phyloP scores from a whole-genome alignment of 352 stramenopile genomes.

The Phytophthora citricola region DNA sequence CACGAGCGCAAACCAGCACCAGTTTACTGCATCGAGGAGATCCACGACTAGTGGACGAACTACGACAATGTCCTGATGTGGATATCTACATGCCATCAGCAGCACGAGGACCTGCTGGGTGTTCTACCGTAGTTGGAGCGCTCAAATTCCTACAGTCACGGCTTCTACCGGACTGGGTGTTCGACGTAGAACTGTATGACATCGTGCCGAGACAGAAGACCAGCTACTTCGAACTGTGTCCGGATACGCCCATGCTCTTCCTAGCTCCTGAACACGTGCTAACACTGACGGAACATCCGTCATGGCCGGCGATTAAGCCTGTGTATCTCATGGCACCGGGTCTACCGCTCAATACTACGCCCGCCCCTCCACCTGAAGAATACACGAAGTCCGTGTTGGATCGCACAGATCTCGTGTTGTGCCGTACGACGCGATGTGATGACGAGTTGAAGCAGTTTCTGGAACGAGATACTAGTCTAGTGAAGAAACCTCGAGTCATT shows the following conservation, averaged over 20 bases:
- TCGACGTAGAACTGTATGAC: constrained; percentile 31
- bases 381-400: constrained; percentile 17
- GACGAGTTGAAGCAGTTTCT: constrained; percentile 26
- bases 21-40: constrained; percentile 35
- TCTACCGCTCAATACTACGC: constrained; percentile 7
- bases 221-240: constrained; percentile 59
- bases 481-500: constrained; percentile 31
- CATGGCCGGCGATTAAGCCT: constrained; percentile 49
- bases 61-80: constrained; percentile 59
- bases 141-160: constrained; percentile 40
- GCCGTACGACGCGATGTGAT: constrained; percentile 28
- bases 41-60: constrained; percentile 46
- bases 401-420: constrained; percentile 30
- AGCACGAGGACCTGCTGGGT: constrained; percentile 33
- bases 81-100: constrained; percentile 64
- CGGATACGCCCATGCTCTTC: constrained; percentile 49
- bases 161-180: constrained; percentile 38
- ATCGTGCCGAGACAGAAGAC: constrained; percentile 5
- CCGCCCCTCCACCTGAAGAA: neutral
- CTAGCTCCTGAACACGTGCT: constrained; percentile 39
- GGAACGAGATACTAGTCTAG: neutral
- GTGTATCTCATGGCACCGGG: constrained; percentile 51
- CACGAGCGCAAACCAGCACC: constrained; percentile 19
- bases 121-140: constrained; percentile 55
- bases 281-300: constrained; percentile 12